Evolutionary conservation across 1,284 basidiomycete species (phyloP).

Genomic region (Volvariella volvacea): DNA sequence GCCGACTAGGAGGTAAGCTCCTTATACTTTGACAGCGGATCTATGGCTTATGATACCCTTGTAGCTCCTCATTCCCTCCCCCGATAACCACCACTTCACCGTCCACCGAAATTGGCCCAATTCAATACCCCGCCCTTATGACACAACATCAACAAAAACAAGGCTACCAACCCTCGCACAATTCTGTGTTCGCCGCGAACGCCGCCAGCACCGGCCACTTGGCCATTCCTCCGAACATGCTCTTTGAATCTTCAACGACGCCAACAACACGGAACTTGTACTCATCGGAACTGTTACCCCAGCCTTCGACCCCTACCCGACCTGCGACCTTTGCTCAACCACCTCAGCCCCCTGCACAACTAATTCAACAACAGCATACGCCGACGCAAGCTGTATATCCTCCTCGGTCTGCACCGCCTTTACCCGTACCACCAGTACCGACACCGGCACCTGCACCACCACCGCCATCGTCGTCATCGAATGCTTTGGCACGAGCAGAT

Average conservation of each 20-base stretch:
- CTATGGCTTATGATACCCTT: background rate
- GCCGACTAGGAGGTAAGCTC: conserved; percentile 4
- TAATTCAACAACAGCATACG: background rate
- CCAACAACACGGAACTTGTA: conserved; percentile 15
- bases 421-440: conserved; percentile 19
- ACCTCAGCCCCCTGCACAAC: background rate
- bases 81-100: conserved; percentile 57
- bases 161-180: conserved; percentile 47
- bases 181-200: conserved; percentile 31
- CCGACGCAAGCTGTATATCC: conserved; percentile 9
- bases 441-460: conserved; percentile 20
- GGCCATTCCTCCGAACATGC: background rate
- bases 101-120: conserved; percentile 32
- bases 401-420: conserved; percentile 11
- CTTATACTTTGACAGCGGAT: background rate
- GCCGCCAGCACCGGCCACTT: background rate
- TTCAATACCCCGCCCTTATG: conserved; percentile 60
- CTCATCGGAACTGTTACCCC: conserved; percentile 23
- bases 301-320: conserved; percentile 16
- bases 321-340: conserved; percentile 5
- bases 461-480: conserved; percentile 9
- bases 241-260: background rate
- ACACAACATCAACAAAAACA: conserved; percentile 62
- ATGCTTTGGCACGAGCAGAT: conserved; percentile 16
- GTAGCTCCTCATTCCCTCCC: conserved; percentile 22